These are phyloP conservation scores for Singerocomus rubriflavus DNA, from an alignment of 1,284 basidiomycete species.

Conservation along the genomic window DNA sequence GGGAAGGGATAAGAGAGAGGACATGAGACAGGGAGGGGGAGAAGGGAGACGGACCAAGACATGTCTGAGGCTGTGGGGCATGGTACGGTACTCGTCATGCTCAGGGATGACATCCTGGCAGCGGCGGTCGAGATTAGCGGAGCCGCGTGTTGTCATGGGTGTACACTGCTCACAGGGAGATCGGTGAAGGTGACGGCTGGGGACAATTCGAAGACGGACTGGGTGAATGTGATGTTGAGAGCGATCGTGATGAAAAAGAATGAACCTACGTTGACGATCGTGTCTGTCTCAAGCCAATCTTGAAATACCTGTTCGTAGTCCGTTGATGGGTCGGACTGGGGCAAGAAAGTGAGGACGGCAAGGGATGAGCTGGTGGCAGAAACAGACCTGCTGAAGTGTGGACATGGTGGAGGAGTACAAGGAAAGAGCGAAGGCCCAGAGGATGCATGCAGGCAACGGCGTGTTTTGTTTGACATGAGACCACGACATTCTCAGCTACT, in stretches of 20 bases:
- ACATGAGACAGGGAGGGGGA: slow-evolving; percentile 1
- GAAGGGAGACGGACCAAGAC: slow-evolving; percentile 26
- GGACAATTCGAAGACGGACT: slow-evolving; percentile 23
- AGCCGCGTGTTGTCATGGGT: slow-evolving; percentile 18
- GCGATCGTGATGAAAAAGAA: neutral
- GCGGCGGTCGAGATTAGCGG: slow-evolving; percentile 23
- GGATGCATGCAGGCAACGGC: slow-evolving; percentile 29
- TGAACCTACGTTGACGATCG: slow-evolving; percentile 28
- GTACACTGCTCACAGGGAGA: slow-evolving; percentile 29
- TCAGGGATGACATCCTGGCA: slow-evolving; percentile 30
- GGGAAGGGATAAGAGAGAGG: slow-evolving; percentile 2
- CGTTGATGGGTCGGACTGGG: neutral
- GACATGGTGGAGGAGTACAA: slow-evolving; percentile 17
- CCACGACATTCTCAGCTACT: slow-evolving; percentile 18
- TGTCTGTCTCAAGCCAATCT: slow-evolving; percentile 7
- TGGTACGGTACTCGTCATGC: slow-evolving; percentile 28
- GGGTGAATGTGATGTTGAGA: neutral
- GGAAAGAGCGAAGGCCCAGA: neutral
- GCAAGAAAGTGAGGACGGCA: slow-evolving; percentile 6
- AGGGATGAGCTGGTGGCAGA: neutral
- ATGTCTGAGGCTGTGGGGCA: slow-evolving; percentile 31
- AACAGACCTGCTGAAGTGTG: neutral
- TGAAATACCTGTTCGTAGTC: neutral
- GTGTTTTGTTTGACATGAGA: slow-evolving; percentile 29
- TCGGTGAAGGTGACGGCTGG: slow-evolving; percentile 24